Conservation (phyloP, 2,329 filamentous ascomycete genomes). For the Pseudocercospora eumusae region DNA sequence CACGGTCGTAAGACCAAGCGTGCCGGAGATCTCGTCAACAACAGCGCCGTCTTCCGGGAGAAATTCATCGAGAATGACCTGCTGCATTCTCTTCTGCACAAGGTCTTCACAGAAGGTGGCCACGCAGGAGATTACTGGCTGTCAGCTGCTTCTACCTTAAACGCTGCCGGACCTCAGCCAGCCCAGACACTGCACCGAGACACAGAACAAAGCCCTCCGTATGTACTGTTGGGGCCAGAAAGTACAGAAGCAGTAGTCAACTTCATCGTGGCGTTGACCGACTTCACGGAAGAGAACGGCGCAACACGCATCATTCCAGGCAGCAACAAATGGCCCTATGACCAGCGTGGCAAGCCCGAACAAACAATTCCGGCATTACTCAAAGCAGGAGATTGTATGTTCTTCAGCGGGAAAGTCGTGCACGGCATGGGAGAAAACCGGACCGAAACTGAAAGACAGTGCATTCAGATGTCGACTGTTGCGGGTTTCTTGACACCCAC, state of each 20-base stretch:
- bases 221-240: conserved; percentile 3
- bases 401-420: conserved; percentile 15
- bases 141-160: conserved; percentile 3
- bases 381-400: conserved; percentile 9
- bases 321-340: not conserved
- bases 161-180: conserved; percentile 10
- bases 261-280: conserved; percentile 10
- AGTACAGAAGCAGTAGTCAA: conserved; percentile 11
- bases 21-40: not conserved
- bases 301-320: conserved; percentile 13
- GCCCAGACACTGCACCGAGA: conserved; percentile 12
- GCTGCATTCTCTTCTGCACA: not conserved
- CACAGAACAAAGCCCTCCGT: not conserved
- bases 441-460: not conserved
- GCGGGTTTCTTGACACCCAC: not conserved
- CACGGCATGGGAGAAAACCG: conserved; percentile 12
- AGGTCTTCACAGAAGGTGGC: not conserved
- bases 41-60: not conserved
- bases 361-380: conserved; percentile 11
- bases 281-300: conserved; percentile 14
- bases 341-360: conserved; percentile 5
- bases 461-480: not conserved
- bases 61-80: conserved; percentile 10
- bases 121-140: conserved; percentile 8
- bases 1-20: conserved; percentile 9